Base-by-base conservation (phyloP, 2,329 filamentous ascomycete species). In the Aspergillus pseudotamarii region DNA sequence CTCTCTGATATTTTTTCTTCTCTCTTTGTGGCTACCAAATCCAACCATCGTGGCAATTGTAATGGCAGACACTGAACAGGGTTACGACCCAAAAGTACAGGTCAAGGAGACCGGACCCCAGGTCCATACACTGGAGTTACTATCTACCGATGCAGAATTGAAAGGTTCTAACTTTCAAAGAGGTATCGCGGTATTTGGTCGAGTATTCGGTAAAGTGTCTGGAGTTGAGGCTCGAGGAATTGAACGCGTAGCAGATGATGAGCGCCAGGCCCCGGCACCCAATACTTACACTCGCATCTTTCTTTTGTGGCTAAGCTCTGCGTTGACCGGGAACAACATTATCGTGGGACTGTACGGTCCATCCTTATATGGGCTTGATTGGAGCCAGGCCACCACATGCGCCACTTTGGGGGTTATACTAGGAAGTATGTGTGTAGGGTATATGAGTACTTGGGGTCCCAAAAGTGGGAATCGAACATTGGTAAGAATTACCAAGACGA, bases 401-500 rank as follows among this genome's bases (percentile, higher is more conserved):
- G 76, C 71, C 1, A 67, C 76, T 12, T 71, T 79, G 58, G 78
- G 76, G 2, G 71, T 68, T 9, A 51, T 77, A 16, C 53, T 76
- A 6, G 77, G 77, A 9, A 64, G 69, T 45, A 63, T 66, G 16
- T 69, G 68, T 2, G 72, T 76, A 21, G 77, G 72, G 2, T 80
- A 79, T 64, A 78, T 79, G 69, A 73, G 73, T 57, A 80, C 71
- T 14, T 80, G 72, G 72, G 79, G 78, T 30, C 74, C 78, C 0
- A 60, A 61, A 38, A 80, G 76, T 63, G 79, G 79, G 28, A 77
- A 77, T 62, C 70, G 78, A 54, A 80, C 77, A 14, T 67, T 81
- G 74, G 78, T 63, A 63, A 43, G 57, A 74, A 61, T 60, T 6
- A 16, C 32, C 9, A 21, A 57, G 36, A 36, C 16, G 36, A 57